Evolutionary conservation across 768 basidiomycete genomes (phyloP), one percentile per base, ranked within the genome.

Genomic region (Lactarius sp.): DNA sequence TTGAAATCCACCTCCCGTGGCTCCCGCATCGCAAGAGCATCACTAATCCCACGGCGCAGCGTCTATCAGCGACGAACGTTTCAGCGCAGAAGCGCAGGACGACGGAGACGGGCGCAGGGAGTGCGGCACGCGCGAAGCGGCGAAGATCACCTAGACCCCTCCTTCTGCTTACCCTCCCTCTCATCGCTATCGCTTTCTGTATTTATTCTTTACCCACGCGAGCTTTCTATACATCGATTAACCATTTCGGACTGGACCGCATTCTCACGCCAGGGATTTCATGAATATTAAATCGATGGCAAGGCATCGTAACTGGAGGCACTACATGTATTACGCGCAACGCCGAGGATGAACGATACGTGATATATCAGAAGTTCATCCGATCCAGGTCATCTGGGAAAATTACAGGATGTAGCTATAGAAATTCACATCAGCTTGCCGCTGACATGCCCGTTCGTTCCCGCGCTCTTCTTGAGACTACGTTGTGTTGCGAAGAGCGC

Each of bases 401-500:
- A 60, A 60, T 55, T 46, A 60, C 33, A 46, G 49, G 41, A 27
- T 10, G 49, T 56, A 33, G 8, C 20, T 47, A 22, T 22, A 16
- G 34, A 46, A 60, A 42, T 42, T 69, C 55, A 69, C 69, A 69
- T 69, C 56, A 69, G 39, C 62, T 69, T 69, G 37, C 69, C 69
- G 36, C 50, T 58, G 20, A 36, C 53, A 41, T 66, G 65, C 6
- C 62, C 71, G 34, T 66, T 62, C 22, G 36, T 20, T 27, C 22
- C 72, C 18, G 71, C 71, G 16, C 77, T 77, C 76, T 87, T 89
- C 75, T 90, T 92, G 66, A 98, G 72, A 52, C 80, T 82, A 65
- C 85, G 84, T 56, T 84, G 81, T 37, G 94, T 88, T 16, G 88
- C 89, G 73, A 96, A 98, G 61, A 97, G 81, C 56, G 91, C 77